Base-by-base conservation (phyloP, 1,284 basidiomycete genomes). In the Cryptococcus deneoformans region DNA sequence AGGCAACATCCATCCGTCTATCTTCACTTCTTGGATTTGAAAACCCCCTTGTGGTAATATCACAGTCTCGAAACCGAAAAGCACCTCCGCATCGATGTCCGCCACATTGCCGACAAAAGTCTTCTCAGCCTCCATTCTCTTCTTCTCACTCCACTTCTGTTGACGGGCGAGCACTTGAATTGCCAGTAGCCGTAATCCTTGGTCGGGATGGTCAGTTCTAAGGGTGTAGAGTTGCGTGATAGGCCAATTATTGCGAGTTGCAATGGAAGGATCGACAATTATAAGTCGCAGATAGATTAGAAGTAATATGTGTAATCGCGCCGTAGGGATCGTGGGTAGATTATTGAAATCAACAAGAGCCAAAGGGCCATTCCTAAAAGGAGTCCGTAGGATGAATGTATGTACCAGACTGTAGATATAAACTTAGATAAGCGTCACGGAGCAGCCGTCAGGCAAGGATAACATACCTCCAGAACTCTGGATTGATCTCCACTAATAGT, bases 1-100 rank as follows among this genome's bases (percentile, higher is more conserved):
- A 4, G 89, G 87, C 59, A 93, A 72, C 42, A 92, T 73, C 90
- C 90, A 92, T 5, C 87, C 89, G 72, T 92, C 89, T 10, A 86
- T 75, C 42, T 76, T 65, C 10, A 78, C 71, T 16, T 59, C 64
- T 40, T 69, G 75, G 6, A 80, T 50, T 51, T 69, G 54, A 39
- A 60, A 57, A 5, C 52, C 62, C 12, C 59, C 61, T 16, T 54
- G 42, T 6, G 48, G 39, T 9, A 50, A 35, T 4, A 12, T 47
- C 9, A 57, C 58, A 14, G 60, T 29, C 48, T 59, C 64, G 57
- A 44, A 65, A 7, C 62, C 68, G 47, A 69, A 67, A 0, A 52
- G 11, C n/a, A 75, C 54, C 24, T 62, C 54, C 2, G 77, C 80
- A 63, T 86, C 88, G 37, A 88, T 85, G 2, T 80, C 79, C 4